Evolutionary conservation across 2,329 filamentous ascomycete species (phyloP), one percentile per base, ranked within the genome.

Genomic region (Talaromyces sp.): DNA sequence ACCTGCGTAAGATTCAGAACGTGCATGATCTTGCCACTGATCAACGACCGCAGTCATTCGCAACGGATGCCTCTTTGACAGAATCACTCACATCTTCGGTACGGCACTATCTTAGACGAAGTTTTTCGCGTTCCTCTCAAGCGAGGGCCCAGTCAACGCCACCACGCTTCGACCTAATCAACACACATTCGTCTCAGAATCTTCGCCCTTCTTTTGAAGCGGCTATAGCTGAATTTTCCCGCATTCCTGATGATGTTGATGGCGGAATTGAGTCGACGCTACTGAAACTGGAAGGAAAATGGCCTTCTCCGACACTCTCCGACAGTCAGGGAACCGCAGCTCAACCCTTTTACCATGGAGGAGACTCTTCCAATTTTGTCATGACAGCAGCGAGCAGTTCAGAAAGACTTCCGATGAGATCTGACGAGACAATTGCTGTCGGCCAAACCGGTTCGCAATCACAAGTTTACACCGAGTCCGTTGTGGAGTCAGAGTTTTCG

Each of bases 251-350:
- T 72, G 92, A 96, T 67, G 89, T 90, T 54, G 91, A 96, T 72
- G 92, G 92, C 7, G 94, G 94, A 13, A 88, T 98, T 31, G 95
- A 98, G 73, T 93, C 93, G n/a, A 92, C 95, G 0, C 77, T 99
- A 60, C 79, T 93, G 70, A 99, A 98, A 72, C 83, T 99, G 0
- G 95, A 99, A 79, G 95, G 95, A 10, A 94, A 87, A 70, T 95
- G 89, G 70, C 64, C 64, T 4, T 58, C 60, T 13, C 58, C 60
- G 16, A 62, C 50, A 19, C 50, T 67, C 37, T 63, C 43, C 16
- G 57, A 50, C 35, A 66, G 60, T 50, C 41, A 48, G 13, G 31
- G 37, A 16, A 37, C 33, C 16, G n/a, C 19, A 11, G 27, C 33
- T 56, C 43, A 19, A 22, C 48, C 57, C 13, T 27, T 41, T 39